These are phyloP conservation scores for Nymphaea colorata DNA, from an alignment of 164 flowering plant species.

Conservation along the genomic window DNA sequence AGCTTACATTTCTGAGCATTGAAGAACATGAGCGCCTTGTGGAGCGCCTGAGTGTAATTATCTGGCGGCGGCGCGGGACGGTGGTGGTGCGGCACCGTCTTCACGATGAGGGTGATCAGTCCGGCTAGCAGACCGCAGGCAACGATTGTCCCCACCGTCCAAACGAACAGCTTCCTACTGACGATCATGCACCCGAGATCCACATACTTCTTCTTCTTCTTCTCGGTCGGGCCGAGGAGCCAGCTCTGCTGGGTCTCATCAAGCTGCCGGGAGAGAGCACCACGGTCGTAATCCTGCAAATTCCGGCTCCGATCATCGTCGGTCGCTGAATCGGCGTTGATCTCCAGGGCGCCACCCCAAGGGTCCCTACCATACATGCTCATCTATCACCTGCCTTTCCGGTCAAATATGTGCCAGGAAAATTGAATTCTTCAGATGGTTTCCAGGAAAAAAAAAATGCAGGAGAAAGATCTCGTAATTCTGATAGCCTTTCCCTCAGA, in stretches of 20 bases:
- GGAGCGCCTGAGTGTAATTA: constrained; percentile 49
- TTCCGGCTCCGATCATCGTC: constrained; percentile 93
- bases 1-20: constrained; percentile 61
- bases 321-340: constrained; percentile 78
- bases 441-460: neutral
- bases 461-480: neutral
- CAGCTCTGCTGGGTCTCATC: constrained; percentile 98
- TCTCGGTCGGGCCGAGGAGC: constrained; percentile 71
- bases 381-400: neutral
- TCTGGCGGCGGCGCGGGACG: constrained; percentile 53
- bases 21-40: constrained; percentile 47
- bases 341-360: constrained; percentile 95
- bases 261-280: constrained; percentile 72
- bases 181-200: constrained; percentile 94
- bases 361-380: constrained; percentile 83
- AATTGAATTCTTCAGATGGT: neutral
- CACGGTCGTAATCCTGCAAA: constrained; percentile 72
- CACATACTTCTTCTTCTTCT: constrained; percentile 93
- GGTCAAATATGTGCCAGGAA: neutral
- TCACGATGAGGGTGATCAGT: constrained; percentile 54
- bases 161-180: constrained; percentile 74
- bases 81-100: constrained; percentile 67
- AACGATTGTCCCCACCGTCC: constrained; percentile 69
- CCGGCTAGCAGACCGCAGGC: constrained; percentile 59
- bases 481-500: neutral